A percentile compares a stretch with the other conserved stretches of the same genome.
Conservation (phyloP, 768 basidiomycete species). For the Solioccasus polychromus region DNA sequence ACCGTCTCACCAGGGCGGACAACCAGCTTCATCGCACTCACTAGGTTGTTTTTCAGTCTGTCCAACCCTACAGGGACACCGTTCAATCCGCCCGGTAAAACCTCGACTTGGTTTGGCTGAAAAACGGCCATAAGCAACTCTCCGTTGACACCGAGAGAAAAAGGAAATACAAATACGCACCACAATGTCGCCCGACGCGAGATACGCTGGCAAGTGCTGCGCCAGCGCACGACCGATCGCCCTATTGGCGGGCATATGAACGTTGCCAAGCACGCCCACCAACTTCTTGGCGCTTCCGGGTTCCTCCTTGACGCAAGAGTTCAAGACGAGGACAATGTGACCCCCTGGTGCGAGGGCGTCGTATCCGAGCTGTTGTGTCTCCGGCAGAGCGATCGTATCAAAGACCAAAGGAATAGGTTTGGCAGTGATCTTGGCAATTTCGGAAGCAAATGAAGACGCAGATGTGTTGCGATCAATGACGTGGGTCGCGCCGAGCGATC, state of each 20-base stretch:
- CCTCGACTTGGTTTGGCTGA: conserved; percentile 18
- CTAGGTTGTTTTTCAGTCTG: conserved; percentile 32
- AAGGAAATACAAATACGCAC: conserved; percentile 5
- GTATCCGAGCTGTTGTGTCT: conserved; percentile 34
- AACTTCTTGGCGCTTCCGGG: conserved; percentile 18
- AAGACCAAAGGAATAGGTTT: conserved; percentile 11
- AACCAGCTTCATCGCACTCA: conserved; percentile 34
- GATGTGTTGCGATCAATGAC: conserved; percentile 33
- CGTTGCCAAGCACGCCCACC: conserved; percentile 5
- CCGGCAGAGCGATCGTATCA: conserved; percentile 29
- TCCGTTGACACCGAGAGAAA: not conserved
- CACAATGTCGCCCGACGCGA: conserved; percentile 16
- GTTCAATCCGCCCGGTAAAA: conserved; percentile 37
- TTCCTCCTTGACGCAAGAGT: conserved; percentile 7
- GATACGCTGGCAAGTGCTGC: conserved; percentile 3
- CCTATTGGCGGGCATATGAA: conserved; percentile 11
- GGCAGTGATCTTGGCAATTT: conserved; percentile 13
- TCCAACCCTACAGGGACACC: conserved; percentile 35
- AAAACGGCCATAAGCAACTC: not conserved
- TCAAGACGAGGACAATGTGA: conserved; percentile 15
- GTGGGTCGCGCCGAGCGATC: conserved; percentile 37
- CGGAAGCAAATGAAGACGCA: conserved; percentile 10
- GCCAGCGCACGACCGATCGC: conserved; percentile 14
- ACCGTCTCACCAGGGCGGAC: conserved; percentile 33
- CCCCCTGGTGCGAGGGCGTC: conserved; percentile 33